Percentiles rank a stretch among this genome's conserved stretches.
Evolutionary conservation across 495 filamentous ascomycete species (phyloP).

Genomic region (Aspergillus coremiiformis): DNA sequence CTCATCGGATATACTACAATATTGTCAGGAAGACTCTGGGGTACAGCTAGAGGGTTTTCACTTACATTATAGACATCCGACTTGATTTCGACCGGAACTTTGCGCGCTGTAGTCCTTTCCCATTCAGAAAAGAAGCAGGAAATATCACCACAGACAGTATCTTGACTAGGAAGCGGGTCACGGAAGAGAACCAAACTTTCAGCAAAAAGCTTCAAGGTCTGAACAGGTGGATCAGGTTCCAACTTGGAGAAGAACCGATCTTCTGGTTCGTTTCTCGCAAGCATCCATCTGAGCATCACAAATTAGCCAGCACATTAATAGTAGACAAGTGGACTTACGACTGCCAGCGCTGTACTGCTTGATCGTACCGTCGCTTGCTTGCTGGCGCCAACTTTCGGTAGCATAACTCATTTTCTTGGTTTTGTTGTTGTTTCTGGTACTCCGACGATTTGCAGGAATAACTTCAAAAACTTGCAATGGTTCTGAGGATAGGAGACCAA

Average conservation of each 20-base stretch:
- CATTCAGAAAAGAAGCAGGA: slow-evolving; percentile 2
- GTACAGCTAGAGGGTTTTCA: background rate
- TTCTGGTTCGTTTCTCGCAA: slow-evolving; percentile 1
- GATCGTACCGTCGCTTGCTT: too few relatives aligned
- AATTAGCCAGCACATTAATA: too few relatives aligned
- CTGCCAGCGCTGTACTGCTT: too few relatives aligned
- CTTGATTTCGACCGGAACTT: background rate
- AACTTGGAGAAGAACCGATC: background rate
- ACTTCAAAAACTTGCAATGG: too few relatives aligned
- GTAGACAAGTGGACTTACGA: too few relatives aligned
- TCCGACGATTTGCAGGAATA: too few relatives aligned
- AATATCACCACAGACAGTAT: background rate
- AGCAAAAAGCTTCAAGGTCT: slow-evolving; percentile 2
- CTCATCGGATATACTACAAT: slow-evolving; percentile 12
- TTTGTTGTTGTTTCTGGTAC: too few relatives aligned
- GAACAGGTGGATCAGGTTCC: background rate
- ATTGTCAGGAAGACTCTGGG: background rate
- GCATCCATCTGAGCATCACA: slow-evolving; percentile 6
- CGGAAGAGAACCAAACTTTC: background rate
- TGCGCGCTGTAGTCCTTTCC: background rate
- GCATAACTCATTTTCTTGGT: too few relatives aligned
- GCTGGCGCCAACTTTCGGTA: too few relatives aligned
- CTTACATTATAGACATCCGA: slow-evolving; percentile 1
- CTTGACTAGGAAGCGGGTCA: background rate
- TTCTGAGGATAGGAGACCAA: too few relatives aligned